Evolutionary conservation across 352 stramenopile genomes (phyloP).

Genomic region (Pythium chondricola): DNA sequence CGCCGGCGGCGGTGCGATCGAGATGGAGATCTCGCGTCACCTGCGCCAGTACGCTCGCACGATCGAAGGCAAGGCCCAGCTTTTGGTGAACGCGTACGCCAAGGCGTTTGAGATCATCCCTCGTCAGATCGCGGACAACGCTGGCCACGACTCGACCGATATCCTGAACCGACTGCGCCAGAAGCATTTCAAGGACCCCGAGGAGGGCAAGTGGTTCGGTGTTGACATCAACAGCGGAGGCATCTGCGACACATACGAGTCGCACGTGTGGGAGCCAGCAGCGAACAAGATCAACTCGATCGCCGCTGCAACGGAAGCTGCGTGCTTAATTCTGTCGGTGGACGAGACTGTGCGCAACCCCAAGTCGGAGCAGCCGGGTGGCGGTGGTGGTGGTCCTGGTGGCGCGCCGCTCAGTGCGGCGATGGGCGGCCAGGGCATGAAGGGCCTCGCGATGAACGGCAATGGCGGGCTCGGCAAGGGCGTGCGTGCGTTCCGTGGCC

Average conservation of each 20-base stretch:
- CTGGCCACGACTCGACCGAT: slow-evolving; percentile 97
- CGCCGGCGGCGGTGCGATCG: slow-evolving; percentile 88
- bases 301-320: slow-evolving; percentile 94
- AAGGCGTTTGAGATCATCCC: slow-evolving; percentile 98
- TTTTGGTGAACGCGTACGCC: slow-evolving; percentile 94
- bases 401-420: slow-evolving; percentile 81
- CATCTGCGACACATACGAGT: slow-evolving; percentile 97
- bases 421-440: slow-evolving; percentile 90
- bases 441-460: slow-evolving; percentile 80
- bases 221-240: slow-evolving; percentile 97
- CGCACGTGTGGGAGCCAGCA: slow-evolving; percentile 98
- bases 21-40: slow-evolving; percentile 91
- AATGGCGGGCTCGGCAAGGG: slow-evolving; percentile 65
- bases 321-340: slow-evolving; percentile 98
- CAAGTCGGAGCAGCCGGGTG: slow-evolving; percentile 92
- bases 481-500: slow-evolving; percentile 72
- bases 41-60: slow-evolving; percentile 90
- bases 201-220: slow-evolving; percentile 95
- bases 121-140: slow-evolving; percentile 97
- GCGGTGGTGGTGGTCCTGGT: slow-evolving; percentile 31
- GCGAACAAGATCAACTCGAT: slow-evolving; percentile 99
- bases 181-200: slow-evolving; percentile 93
- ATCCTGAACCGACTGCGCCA: slow-evolving; percentile 95
- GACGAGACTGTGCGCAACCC: slow-evolving; percentile 99
- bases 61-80: slow-evolving; percentile 97